Conservation (phyloP, 2,329 filamentous ascomycete species). For the Aureobasidium namibiae region DNA sequence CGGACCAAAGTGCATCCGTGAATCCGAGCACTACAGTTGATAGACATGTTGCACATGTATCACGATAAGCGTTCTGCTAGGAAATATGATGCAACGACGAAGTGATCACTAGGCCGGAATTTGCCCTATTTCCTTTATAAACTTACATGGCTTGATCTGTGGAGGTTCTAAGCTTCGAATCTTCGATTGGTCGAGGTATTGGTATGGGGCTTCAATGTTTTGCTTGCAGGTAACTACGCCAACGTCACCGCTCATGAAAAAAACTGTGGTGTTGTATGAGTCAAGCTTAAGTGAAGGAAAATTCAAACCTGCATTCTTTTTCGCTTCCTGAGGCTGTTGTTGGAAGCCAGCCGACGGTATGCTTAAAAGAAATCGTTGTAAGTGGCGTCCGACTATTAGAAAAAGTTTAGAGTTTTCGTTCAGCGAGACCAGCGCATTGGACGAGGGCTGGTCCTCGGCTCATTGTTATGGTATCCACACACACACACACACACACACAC, state of each 20-base stretch:
- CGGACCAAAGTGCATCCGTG: too few relatives aligned
- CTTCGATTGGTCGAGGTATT: not conserved
- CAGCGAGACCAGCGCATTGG: not conserved
- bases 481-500: not conserved
- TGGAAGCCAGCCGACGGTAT: not conserved
- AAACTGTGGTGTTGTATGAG: not conserved
- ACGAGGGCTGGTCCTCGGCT: not conserved
- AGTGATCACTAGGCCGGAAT: too few relatives aligned
- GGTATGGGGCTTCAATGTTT: too few relatives aligned
- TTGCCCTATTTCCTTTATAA: too few relatives aligned
- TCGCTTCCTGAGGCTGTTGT: constrained; percentile 3
- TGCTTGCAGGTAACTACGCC: not conserved
- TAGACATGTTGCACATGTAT: not conserved
- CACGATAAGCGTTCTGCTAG: not conserved
- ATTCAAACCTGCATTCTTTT: not conserved
- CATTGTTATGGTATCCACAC: not conserved
- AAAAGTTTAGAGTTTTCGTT: not conserved
- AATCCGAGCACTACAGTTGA: not conserved
- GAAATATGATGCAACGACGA: not conserved
- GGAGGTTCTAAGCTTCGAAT: too few relatives aligned
- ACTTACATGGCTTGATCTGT: too few relatives aligned
- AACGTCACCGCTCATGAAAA: not conserved
- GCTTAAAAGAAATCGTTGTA: not conserved
- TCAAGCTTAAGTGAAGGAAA: not conserved
- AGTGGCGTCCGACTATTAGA: not conserved